phyloP scores from a whole-genome alignment of 768 basidiomycete species.

The Kwoniella mangroviensis region DNA sequence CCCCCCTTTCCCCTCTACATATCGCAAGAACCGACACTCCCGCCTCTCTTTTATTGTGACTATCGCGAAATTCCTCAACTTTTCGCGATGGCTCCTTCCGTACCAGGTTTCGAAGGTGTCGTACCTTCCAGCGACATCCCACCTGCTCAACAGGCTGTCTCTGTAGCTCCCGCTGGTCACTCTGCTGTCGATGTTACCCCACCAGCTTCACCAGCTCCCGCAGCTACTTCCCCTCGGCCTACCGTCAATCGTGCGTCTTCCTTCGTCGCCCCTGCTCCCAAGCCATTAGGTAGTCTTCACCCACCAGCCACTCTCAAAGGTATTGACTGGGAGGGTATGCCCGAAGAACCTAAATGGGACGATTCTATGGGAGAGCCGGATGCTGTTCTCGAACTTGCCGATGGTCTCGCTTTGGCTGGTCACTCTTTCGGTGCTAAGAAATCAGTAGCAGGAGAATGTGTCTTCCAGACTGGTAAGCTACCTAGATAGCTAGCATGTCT shows the following conservation, averaged over 20 bases:
- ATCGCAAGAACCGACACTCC: constrained; percentile 12
- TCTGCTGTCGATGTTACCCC: constrained; percentile 40
- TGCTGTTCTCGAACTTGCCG: constrained; percentile 80
- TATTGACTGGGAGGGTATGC: constrained; percentile 45
- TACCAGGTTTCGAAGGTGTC: constrained; percentile 41
- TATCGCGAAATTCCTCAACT: neutral
- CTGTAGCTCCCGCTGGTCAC: constrained; percentile 37
- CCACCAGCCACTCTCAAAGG: constrained; percentile 55
- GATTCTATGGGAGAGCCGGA: constrained; percentile 54
- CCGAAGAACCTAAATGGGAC: constrained; percentile 43
- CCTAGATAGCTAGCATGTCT: neutral
- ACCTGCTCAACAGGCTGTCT: constrained; percentile 30
- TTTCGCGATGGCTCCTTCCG: constrained; percentile 23
- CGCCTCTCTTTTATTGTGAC: constrained; percentile 10
- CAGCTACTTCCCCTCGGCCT: constrained; percentile 26
- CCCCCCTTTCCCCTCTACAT: neutral
- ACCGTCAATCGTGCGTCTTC: constrained; percentile 25
- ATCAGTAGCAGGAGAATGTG: constrained; percentile 95
- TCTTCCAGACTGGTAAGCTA: constrained; percentile 93
- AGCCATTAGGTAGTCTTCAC: constrained; percentile 45
- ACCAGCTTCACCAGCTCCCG: constrained; percentile 34
- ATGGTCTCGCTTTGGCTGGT: constrained; percentile 85
- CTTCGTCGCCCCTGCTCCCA: constrained; percentile 29
- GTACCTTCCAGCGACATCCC: constrained; percentile 44
- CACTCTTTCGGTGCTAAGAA: constrained; percentile 93